Base-by-base conservation (phyloP, 2,329 filamentous ascomycete genomes). In the Fusarium lyarnte region DNA sequence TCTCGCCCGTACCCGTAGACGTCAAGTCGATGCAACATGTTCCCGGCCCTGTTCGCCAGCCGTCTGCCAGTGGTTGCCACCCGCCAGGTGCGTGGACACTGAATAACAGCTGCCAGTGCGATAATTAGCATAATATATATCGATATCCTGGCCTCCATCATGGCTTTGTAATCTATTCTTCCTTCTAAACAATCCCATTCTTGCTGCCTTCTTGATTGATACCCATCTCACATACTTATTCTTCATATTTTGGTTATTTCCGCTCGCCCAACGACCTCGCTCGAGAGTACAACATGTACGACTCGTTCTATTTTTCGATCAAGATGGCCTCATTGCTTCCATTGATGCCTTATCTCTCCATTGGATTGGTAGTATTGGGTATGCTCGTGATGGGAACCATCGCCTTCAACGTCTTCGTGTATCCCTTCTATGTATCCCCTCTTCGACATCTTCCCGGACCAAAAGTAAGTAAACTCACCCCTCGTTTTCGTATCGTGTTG, bases 371-470 rank as follows among this genome's bases (percentile, higher is more conserved):
- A 13, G 14, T 61, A 39, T 19, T 62, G 38, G 54, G 53, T 13
- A 21, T 69, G 6, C 11, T 66, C 33, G 6, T 52, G 42, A 33
- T 53, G 27, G 25, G 49, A 3, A 9, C 60, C 12, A 23, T 41
- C n/a, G 47, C 35, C 35, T 74, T 75, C 58, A 72, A 68, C 39
- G 27, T 82, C 42, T 77, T 85, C 63, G 67, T 87, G 29, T 86
- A 85, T 62, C 85, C 85, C 8, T 78, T 79, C 53, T 79, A 80
- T 60, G 63, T 84, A 49, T 87, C 85, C 1, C 82, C 84, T 0
- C 75, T 85, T n/a, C 80, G 84, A 19, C 76, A 84, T 54, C 70
- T 87, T 3, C 85, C 85, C 0, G 84, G 83, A 1, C 85, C 85
- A 21, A 82, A 80, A 74, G 84, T 85, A 70, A 13, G 71, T 31